phyloP scores from a whole-genome alignment of 371 early-diverging fungal species.

The Nematocida ausubeli region DNA sequence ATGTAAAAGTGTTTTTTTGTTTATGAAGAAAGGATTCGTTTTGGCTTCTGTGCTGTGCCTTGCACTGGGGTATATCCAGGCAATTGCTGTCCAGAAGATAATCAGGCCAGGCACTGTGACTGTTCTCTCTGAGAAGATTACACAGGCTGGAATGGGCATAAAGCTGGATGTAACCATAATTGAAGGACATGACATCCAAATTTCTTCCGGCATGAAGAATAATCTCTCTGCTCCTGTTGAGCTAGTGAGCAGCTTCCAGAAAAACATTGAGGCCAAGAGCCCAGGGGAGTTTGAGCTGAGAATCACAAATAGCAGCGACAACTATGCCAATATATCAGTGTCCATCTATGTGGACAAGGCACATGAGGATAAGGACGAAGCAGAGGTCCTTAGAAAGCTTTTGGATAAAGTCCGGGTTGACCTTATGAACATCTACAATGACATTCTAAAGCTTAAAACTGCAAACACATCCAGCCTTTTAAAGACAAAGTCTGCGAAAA shows the following conservation, averaged over 20 bases:
- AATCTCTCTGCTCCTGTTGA: not conserved
- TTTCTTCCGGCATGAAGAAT: conserved; percentile 30
- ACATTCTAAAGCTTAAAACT: conserved; percentile 46
- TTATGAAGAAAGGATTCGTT: conserved; percentile 33
- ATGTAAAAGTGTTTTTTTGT: conserved; percentile 36
- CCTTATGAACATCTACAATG: conserved; percentile 50
- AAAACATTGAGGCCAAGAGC: conserved; percentile 23
- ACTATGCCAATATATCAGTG: conserved; percentile 21
- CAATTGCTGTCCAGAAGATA: conserved; percentile 50
- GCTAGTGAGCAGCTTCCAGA: conserved; percentile 26
- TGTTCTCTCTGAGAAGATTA: conserved; percentile 25
- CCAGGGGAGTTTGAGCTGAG: conserved; percentile 43
- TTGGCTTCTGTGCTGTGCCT: not conserved
- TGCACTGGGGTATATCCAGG: conserved; percentile 1
- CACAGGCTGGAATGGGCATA: conserved; percentile 26
- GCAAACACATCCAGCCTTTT: conserved; percentile 6
- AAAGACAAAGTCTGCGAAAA: conserved; percentile 34
- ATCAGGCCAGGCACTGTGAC: conserved; percentile 27
- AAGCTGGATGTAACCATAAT: conserved; percentile 34
- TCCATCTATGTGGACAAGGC: conserved; percentile 37
- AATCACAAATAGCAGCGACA: conserved; percentile 19
- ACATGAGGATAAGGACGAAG: conserved; percentile 53
- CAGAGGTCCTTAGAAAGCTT: conserved; percentile 48
- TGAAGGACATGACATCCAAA: conserved; percentile 6
- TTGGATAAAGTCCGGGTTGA: conserved; percentile 45